phyloP scores from a whole-genome alignment of 2,329 filamentous ascomycete species.

The Mycosphaerella sp. region DNA sequence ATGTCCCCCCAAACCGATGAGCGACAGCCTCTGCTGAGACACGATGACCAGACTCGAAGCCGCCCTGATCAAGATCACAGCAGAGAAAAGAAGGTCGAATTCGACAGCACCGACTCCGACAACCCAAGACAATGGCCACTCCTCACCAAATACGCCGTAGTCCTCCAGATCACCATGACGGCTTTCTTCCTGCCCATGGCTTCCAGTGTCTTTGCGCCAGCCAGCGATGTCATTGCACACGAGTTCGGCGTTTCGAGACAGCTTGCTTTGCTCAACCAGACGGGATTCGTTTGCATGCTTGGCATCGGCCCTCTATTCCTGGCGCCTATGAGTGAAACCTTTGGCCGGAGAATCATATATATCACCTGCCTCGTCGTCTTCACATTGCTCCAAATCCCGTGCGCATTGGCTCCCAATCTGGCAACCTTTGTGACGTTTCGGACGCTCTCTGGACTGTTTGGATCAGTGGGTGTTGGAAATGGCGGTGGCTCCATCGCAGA shows the following conservation, averaged over 20 bases:
- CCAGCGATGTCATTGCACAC: constrained; percentile 35
- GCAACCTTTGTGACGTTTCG: constrained; percentile 39
- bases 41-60: neutral
- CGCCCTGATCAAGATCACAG: neutral
- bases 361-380: constrained; percentile 41
- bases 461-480: constrained; percentile 46
- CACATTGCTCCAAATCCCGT: constrained; percentile 42
- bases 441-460: constrained; percentile 44
- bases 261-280: constrained; percentile 43
- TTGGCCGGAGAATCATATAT: constrained; percentile 42
- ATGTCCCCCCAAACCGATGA: constrained; percentile 4
- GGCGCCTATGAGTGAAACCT: constrained; percentile 44
- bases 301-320: constrained; percentile 44
- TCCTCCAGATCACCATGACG: constrained; percentile 9
- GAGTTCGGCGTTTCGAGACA: constrained; percentile 38
- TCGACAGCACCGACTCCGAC: constrained; percentile 11
- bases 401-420: constrained; percentile 44
- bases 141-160: constrained; percentile 11
- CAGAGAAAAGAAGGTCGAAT: constrained; percentile 10
- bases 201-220: constrained; percentile 16
- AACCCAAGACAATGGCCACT: constrained; percentile 15
- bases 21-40: constrained; percentile 6
- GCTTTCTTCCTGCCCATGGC: constrained; percentile 18
- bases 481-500: constrained; percentile 47
- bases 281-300: constrained; percentile 45